Conservation (phyloP, 257 asterid genomes). For the Eucommia ulmoides region DNA sequence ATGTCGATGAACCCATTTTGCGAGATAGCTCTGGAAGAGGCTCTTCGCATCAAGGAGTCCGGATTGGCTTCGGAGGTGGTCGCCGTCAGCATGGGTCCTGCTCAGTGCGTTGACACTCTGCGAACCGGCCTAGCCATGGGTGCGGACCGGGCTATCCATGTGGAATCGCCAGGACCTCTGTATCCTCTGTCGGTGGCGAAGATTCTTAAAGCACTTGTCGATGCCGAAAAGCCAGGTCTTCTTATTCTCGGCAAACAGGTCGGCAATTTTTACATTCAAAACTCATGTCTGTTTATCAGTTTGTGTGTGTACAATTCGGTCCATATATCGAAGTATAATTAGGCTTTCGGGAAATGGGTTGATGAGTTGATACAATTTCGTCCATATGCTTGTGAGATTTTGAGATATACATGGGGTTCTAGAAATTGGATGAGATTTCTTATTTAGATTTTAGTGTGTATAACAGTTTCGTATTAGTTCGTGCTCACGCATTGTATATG, state of each 20-base stretch:
- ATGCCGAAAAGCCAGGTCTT: constrained; percentile 71
- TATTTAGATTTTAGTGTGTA: background rate
- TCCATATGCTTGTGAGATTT: no score
- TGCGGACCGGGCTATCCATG: constrained; percentile 92
- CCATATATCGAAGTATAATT: background rate
- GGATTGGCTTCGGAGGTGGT: constrained; percentile 90
- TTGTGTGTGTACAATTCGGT: background rate
- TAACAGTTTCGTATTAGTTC: no score
- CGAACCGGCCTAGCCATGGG: constrained; percentile 99
- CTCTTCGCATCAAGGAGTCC: constrained; percentile 65
- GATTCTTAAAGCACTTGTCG: constrained; percentile 77
- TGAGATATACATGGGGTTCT: no score
- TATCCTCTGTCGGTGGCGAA: constrained; percentile 82
- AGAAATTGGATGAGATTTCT: no score
- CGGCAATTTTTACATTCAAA: background rate
- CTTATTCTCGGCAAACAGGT: constrained; percentile 95
- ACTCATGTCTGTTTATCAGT: background rate
- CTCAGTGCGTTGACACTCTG: constrained; percentile 67
- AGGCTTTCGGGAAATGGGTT: background rate
- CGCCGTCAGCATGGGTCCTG: constrained; percentile 75
- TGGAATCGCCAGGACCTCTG: constrained; percentile 47
- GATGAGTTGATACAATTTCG: background rate
- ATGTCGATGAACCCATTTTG: constrained; percentile 99
- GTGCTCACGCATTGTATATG: no score
- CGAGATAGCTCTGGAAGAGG: constrained; percentile 93